Conservation (phyloP, 371 early-diverging fungal genomes). For the Mortierella sp. region DNA sequence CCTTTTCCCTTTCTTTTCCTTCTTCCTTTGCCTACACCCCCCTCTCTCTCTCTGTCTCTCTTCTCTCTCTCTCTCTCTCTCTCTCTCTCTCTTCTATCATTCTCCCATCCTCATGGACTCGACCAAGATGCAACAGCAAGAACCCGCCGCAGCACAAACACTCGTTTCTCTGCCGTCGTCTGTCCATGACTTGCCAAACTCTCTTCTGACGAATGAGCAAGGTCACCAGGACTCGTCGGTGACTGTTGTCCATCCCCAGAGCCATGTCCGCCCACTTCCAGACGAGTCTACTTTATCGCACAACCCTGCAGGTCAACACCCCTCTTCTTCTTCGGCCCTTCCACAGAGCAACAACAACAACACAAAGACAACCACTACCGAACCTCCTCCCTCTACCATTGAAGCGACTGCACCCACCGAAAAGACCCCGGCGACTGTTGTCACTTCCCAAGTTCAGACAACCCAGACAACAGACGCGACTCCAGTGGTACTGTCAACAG, state of each 20-base stretch:
- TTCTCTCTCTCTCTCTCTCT: not conserved
- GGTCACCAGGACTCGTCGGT: slow-evolving; percentile 2
- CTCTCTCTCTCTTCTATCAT: not conserved
- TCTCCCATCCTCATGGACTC: not conserved
- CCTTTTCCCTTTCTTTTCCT: not conserved
- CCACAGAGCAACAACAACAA: not conserved
- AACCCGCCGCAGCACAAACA: slow-evolving; percentile 5
- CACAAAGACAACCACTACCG: not conserved
- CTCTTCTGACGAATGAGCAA: not conserved
- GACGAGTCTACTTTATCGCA: not conserved
- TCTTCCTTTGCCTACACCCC: not conserved
- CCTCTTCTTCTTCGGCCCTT: not conserved
- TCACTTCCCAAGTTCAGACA: too few species aligned
- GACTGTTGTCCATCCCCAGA: not conserved
- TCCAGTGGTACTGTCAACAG: not conserved
- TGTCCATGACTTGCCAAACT: not conserved
- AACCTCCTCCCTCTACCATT: not conserved
- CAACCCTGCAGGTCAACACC: not conserved
- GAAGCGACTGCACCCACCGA: not conserved
- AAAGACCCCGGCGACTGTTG: not conserved
- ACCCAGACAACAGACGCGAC: not conserved
- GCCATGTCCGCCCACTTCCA: not conserved
- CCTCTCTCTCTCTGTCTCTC: not conserved
- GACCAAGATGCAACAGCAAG: not conserved
- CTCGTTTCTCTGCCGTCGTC: not conserved